Base-by-base conservation (phyloP, 225 moss, liverwort and hornwort species). In the Antitrichia curtipendula region DNA sequence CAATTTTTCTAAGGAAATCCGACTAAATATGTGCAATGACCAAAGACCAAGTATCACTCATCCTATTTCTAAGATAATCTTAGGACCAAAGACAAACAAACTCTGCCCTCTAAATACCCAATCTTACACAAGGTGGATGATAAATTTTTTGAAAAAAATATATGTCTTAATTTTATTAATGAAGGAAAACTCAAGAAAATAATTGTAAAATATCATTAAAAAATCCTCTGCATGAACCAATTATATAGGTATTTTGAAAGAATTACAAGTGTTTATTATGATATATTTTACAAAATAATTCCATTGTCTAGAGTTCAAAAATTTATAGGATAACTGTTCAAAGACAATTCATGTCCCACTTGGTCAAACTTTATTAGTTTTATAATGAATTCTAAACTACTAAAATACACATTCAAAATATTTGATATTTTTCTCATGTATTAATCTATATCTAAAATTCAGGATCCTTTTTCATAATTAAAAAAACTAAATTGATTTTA, bases 91-190 rank as follows among this genome's bases (percentile, higher is more conserved):
- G 28, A 6, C 45, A 45, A 28, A 45, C 10, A 47, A 47, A 7
- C 2, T 73, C 16, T 0, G 1, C 7, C 6, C 0, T 10, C 0
- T 28, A 45, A 72, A 29, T 47, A 10, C 10, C 29, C 7, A 11
- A 29, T 18, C 7, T 31, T 73, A 7, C 0, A 29, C 10, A 17
- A 45, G 4, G 0, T 45, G 4, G 29, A 18, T 29, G 28, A 45
- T 0, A 1, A 72, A 47, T 47, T 18, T 19, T 47, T 73, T 4
- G 3, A 19, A 47, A 29, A 45, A 7, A 47, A 0, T 10, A 31
- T 7, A 27, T 16, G 6, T 18, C 10, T 1, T 0, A 0, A 11
- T 49, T 73, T 47, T 19, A 19, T 49, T 49, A 12, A 9, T 3
- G 6, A 28, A 45, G 16, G 14, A 9, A 16, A 16, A 1, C 16